phyloP scores from a whole-genome alignment of 352 stramenopile species.

The Phytophthora sansomeana region DNA sequence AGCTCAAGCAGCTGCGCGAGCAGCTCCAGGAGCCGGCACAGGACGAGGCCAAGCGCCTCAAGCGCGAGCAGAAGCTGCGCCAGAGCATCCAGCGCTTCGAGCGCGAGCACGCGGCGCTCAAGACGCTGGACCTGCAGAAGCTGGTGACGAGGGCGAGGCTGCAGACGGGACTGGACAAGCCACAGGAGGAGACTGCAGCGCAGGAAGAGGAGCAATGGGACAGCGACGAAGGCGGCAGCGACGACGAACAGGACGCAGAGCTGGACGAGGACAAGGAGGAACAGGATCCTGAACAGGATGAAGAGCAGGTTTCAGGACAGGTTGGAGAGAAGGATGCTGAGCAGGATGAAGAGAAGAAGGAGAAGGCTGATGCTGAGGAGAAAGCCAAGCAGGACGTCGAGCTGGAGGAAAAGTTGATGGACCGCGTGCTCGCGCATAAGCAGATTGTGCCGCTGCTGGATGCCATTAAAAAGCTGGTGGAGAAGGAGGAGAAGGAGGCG shows the following conservation, averaged over 20 bases:
- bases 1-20: conserved; percentile 71
- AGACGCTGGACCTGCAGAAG: conserved; percentile 59
- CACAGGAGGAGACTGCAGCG: neutral
- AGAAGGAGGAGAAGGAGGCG: conserved; percentile 59
- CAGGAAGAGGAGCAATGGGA: conserved; percentile 35
- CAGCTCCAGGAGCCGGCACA: conserved; percentile 38
- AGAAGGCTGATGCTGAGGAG: too few species aligned
- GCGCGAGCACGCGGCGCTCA: conserved; percentile 63
- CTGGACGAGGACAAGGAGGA: conserved; percentile 1
- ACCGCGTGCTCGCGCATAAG: conserved; percentile 75
- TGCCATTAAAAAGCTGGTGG: conserved; percentile 59
- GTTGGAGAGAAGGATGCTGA: conserved; percentile 26
- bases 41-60: conserved; percentile 51
- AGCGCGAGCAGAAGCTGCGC: conserved; percentile 54
- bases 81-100: conserved; percentile 54
- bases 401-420: conserved; percentile 52
- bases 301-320: conserved; percentile 1
- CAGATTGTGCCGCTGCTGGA: conserved; percentile 72
- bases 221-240: conserved; percentile 31
- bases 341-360: conserved; percentile 46
- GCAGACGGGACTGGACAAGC: conserved; percentile 52
- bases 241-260: conserved; percentile 24
- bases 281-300: too few species aligned
- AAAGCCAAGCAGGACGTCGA: conserved; percentile 20
- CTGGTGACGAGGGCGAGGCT: conserved; percentile 53